phyloP scores from a whole-genome alignment of 1,139 yeast species.

The Nakaseomyces sp. region DNA sequence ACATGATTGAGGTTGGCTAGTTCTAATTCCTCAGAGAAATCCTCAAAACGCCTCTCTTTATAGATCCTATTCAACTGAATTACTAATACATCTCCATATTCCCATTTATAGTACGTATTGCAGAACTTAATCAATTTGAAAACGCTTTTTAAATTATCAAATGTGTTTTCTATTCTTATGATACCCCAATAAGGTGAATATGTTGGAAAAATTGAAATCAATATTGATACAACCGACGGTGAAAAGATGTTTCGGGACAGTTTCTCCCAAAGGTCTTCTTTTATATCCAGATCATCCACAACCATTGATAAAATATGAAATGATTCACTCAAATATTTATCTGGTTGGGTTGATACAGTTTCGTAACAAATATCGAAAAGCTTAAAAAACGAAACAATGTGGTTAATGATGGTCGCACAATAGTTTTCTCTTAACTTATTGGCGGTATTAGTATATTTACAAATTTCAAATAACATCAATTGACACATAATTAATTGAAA shows the following conservation, averaged over 20 bases:
- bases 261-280: slow-evolving; percentile 19
- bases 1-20: slow-evolving; percentile 10
- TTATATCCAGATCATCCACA: slow-evolving; percentile 10
- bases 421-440: slow-evolving; percentile 11
- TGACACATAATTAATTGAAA: slow-evolving; percentile 27
- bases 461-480: slow-evolving; percentile 22
- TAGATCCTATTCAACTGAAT: slow-evolving; percentile 19
- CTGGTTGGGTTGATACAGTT: slow-evolving; percentile 8
- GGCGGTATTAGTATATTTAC: slow-evolving; percentile 19
- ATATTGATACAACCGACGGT: slow-evolving; percentile 14
- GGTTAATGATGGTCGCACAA: slow-evolving; percentile 18
- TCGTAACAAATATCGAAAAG: slow-evolving; percentile 18
- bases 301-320: slow-evolving; percentile 19
- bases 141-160: slow-evolving; percentile 10
- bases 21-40: slow-evolving; percentile 21
- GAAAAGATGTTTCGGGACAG: slow-evolving; percentile 13
- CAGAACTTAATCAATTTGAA: slow-evolving; percentile 19
- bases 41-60: slow-evolving; percentile 23
- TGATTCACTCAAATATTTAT: slow-evolving; percentile 14
- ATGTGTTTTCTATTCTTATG: slow-evolving; percentile 13
- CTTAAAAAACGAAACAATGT: slow-evolving; percentile 24
- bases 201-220: slow-evolving; percentile 22
- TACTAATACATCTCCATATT: slow-evolving; percentile 15
- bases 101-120: slow-evolving; percentile 17
- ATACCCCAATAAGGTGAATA: slow-evolving; percentile 19